Base-by-base conservation (phyloP, 768 basidiomycete genomes). In the Lactarius psammicola region DNA sequence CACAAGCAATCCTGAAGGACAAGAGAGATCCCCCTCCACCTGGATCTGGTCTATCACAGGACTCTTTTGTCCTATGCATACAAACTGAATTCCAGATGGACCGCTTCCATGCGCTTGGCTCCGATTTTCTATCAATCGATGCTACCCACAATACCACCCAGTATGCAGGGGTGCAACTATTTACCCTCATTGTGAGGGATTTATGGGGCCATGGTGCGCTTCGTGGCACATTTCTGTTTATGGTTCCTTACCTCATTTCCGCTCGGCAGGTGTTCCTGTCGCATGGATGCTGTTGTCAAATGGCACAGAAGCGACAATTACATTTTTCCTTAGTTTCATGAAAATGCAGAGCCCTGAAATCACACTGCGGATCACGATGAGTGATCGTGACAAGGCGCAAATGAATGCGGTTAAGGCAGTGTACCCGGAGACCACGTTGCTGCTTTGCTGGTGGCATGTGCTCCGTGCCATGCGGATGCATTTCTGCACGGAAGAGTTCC, bases 361-460 rank as follows among this genome's bases (percentile, higher is more conserved):
- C 7, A 10, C 7, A 36, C 60, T 53, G 3, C 6, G 11, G 31
- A 54, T 36, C 53, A 38, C 11, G 6, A 62, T 62, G 61, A 62
- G 30, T 1, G 53, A 62, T 55, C 36, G 53, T 38, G 61, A 62
- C 61, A 55, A 20, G 55, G 34, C 9, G 34, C 34, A 34, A 34
- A 34, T 34, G 10, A 34, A 34, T 10, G 34, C 10, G 4, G 34
- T 62, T 8, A 62, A 62, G 28, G 60, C 36, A 1, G 36, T 62
- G 28, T 62, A 23, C 20, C 61, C 33, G 1, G 36, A 54, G 0
- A 4, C 49, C 28, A 15, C 9, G 17, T 9, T 62, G 1, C 54
- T 62, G 10, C 38, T 62, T 1, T 62, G 61, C 53, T 55, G 49
- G 53, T 62, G 61, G 61, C 61, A 62, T 28, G 61, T 62, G 3